phyloP scores from a whole-genome alignment of 208 protist genomes.

The Leishmania major region DNA sequence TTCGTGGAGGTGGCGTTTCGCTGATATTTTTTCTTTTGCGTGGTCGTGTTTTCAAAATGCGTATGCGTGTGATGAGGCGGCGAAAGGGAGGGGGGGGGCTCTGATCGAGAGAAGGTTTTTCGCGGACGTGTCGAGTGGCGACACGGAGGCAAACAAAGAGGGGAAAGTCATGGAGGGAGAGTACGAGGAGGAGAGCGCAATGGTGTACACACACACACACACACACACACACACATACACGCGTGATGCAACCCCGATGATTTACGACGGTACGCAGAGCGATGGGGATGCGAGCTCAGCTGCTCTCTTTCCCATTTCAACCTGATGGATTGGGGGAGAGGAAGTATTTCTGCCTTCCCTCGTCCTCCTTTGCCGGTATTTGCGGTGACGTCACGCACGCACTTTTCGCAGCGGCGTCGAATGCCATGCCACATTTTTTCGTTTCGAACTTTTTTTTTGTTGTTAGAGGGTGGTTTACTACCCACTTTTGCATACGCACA shows the following conservation, averaged over 20 bases:
- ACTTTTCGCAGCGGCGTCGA: background rate
- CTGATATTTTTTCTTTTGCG: background rate
- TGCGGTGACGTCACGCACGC: background rate
- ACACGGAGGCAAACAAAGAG: background rate
- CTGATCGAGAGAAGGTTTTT: background rate
- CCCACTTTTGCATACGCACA: background rate
- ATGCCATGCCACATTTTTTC: background rate
- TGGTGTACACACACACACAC: background rate
- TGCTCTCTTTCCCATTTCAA: background rate
- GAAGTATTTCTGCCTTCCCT: background rate
- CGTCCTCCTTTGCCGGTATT: background rate
- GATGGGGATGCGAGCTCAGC: background rate
- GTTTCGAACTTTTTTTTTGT: background rate
- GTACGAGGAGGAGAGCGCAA: background rate
- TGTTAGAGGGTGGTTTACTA: background rate
- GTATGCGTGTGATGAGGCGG: too few species aligned
- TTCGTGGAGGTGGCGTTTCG: too few species aligned
- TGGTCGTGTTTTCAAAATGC: too few species aligned
- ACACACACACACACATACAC: background rate
- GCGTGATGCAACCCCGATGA: background rate
- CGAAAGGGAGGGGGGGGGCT: background rate
- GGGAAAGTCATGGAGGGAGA: background rate
- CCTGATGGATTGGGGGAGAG: background rate
- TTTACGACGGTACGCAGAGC: background rate
- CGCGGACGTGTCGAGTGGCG: background rate